A percentile compares a stretch with the other conserved stretches of the same genome.
These are phyloP conservation scores for Triticum timopheevii DNA, from an alignment of 176 grass and related monocot species.

Conservation along the genomic window DNA sequence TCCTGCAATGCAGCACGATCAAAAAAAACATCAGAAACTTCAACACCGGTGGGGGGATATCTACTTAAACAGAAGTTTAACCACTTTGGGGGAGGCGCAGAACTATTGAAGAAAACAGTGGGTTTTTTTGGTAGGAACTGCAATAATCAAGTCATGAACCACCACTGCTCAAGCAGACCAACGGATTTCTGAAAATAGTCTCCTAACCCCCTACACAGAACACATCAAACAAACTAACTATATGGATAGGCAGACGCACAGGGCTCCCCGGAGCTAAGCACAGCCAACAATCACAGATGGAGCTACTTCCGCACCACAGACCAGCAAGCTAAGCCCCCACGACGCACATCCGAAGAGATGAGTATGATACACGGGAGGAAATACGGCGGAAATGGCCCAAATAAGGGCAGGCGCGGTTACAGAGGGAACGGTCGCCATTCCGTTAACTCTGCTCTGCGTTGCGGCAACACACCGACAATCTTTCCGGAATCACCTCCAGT, in stretches of 20 bases:
- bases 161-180: neutral
- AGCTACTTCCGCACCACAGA: neutral
- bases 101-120: neutral
- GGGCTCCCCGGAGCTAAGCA: neutral
- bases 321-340: neutral
- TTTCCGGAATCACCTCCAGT: neutral
- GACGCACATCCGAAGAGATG: neutral
- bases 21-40: slow-evolving; percentile 8
- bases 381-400: neutral
- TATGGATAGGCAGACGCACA: neutral
- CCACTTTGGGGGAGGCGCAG: neutral
- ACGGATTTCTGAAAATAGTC: neutral
- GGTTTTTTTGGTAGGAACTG: neutral
- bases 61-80: slow-evolving; percentile 34
- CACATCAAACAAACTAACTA: neutral
- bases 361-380: neutral
- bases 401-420: neutral
- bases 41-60: slow-evolving; percentile 6
- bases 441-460: neutral
- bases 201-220: neutral
- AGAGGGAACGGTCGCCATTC: neutral
- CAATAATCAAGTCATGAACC: neutral
- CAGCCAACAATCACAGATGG: neutral
- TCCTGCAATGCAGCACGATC: slow-evolving; percentile 25
- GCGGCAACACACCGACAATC: neutral